These are phyloP conservation scores for Aspergillus sclerotiicarbonarius DNA, from an alignment of 495 filamentous ascomycete species.

Conservation along the genomic window DNA sequence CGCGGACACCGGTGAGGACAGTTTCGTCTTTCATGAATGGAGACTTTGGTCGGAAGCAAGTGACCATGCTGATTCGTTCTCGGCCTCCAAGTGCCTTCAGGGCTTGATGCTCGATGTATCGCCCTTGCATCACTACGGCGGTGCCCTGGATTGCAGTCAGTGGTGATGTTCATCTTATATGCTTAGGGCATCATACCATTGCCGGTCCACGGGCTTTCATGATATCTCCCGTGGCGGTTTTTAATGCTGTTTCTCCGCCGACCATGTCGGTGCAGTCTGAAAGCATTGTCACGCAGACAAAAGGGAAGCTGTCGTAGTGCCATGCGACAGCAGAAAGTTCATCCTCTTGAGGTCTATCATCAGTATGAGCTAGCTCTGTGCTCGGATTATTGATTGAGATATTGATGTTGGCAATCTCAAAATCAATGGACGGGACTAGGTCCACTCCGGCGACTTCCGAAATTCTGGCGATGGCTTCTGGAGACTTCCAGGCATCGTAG, in stretches of 20 bases:
- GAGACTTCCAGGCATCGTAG: slow-evolving; percentile 66
- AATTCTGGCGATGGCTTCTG: slow-evolving; percentile 58
- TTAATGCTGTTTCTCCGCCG: slow-evolving; percentile 69
- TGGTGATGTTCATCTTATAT: neutral
- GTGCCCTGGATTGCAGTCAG: slow-evolving; percentile 49
- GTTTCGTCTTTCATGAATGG: slow-evolving; percentile 60
- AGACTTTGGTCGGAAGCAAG: slow-evolving; percentile 62
- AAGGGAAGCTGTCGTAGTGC: slow-evolving; percentile 74
- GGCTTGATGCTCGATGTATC: slow-evolving; percentile 70
- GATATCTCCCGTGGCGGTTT: slow-evolving; percentile 56
- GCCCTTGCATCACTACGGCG: slow-evolving; percentile 66
- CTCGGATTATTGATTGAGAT: slow-evolving; percentile 55
- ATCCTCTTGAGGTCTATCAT: slow-evolving; percentile 25
- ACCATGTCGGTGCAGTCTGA: slow-evolving; percentile 69
- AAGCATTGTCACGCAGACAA: slow-evolving; percentile 76
- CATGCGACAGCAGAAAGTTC: slow-evolving; percentile 60
- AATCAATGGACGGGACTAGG: slow-evolving; percentile 63
- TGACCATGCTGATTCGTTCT: slow-evolving; percentile 73
- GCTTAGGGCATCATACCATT: slow-evolving; percentile 46
- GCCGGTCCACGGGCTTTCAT: slow-evolving; percentile 67
- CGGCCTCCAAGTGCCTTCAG: slow-evolving; percentile 58
- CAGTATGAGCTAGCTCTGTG: slow-evolving; percentile 39
- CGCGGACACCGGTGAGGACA: slow-evolving; percentile 59
- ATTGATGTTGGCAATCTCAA: slow-evolving; percentile 72
- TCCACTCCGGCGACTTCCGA: slow-evolving; percentile 71